Evolutionary conservation across 139 green algal genomes (phyloP), one percentile per base, ranked within the genome.

Genomic region (Chlamydomonas sp.): DNA sequence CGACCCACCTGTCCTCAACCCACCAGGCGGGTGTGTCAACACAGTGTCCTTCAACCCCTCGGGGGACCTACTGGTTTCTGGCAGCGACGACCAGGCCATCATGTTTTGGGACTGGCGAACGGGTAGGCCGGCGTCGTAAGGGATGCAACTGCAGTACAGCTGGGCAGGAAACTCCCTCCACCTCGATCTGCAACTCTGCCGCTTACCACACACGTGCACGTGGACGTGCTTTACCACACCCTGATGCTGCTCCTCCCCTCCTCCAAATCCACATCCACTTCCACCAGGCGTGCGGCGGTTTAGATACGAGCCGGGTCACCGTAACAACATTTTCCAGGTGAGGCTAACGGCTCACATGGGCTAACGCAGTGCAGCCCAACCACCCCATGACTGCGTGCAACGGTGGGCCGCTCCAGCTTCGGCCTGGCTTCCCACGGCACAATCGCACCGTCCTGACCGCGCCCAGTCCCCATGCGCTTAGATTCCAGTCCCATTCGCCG

Each of bases 321-420:
- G 2, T 75, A 93, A 93, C 92, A 96, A 96, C 85, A 89, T 96
- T 2, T 96, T 96, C 83, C 94, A 96, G 78, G 91, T 60, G 69
- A 31, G 31, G 31, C 31, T 49, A 49, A 49, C 31, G 31, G 31
- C 31, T 49, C 62, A 31, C 67, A 18, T 4, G 16, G 20, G 31
- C 9, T 6, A 79, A 49, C 31, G 31, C 31, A 49, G 31, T 49
- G 31, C 31, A 49, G 31, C 31, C 31, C 31, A 49, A 49, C 31
- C 31, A 49, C 31, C 31, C 31, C 31, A 49, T 49, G 31, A 49
- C 31, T 49, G 31, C 31, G 31, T 49, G 31, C 31, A 0, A 49
- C 31, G 31, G 31, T 49, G 31, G 31, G 31, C 31, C 31, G 31
- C 31, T 49, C 31, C 31, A 49, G 31, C 31, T 49, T 49, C 31